Conservation (phyloP, 148 eudicot genomes). For the Fallopia convolvulus region DNA sequence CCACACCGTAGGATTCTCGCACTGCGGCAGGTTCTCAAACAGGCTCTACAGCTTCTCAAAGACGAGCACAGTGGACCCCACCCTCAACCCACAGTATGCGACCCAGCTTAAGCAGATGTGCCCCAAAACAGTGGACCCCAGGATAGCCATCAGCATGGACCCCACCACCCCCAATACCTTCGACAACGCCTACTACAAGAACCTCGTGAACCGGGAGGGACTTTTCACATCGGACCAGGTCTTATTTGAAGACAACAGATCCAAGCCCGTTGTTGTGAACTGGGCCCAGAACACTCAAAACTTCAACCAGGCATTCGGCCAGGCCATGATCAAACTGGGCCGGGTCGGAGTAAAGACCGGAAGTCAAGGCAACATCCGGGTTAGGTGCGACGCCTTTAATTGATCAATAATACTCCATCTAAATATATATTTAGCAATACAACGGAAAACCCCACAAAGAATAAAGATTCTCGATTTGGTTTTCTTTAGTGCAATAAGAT, state of each 20-base stretch:
- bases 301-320: constrained; percentile 40
- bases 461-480: not conserved
- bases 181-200: constrained; percentile 60
- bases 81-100: constrained; percentile 43
- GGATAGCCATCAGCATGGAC: constrained; percentile 57
- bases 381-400: constrained; percentile 8
- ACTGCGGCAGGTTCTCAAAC: constrained; percentile 53
- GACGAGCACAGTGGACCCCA: constrained; percentile 45
- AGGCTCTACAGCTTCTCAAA: constrained; percentile 46
- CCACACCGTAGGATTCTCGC: constrained; percentile 71
- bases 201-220: constrained; percentile 46
- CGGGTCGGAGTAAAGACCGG: constrained; percentile 67
- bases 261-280: constrained; percentile 38
- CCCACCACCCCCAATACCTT: constrained; percentile 52
- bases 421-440: too few relatives aligned
- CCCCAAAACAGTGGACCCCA: constrained; percentile 52
- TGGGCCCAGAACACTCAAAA: constrained; percentile 44
- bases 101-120: constrained; percentile 44
- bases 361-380: constrained; percentile 53
- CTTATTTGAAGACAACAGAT: constrained; percentile 36
- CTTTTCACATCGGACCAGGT: constrained; percentile 61
- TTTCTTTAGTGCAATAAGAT: not conserved
- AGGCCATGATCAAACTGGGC: constrained; percentile 60
- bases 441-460: not conserved
- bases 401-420: not conserved